Percentiles rank a stretch among this genome's conserved stretches.
phyloP scores from a whole-genome alignment of 1,139 yeast genomes.

The Blastobotrys raffinosifermentans region DNA sequence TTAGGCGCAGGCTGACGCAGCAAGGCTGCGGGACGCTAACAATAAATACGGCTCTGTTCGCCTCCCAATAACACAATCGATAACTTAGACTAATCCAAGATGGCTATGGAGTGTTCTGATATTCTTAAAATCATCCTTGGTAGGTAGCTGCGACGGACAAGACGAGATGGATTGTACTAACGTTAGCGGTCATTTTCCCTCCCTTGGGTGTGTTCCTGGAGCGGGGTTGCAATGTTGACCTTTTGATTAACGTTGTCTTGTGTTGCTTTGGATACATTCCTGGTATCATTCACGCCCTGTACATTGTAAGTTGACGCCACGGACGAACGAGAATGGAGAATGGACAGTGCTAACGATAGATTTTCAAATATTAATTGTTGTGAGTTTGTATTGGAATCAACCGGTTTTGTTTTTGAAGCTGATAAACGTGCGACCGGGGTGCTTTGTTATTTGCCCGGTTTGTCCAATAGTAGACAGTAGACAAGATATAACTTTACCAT shows the following conservation, averaged over 20 bases:
- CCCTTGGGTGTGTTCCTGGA: constrained; percentile 73
- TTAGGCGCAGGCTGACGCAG: no score
- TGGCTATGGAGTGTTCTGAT: constrained; percentile 34
- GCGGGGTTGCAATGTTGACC: constrained; percentile 52
- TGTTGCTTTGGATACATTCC: constrained; percentile 60
- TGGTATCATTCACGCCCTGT: constrained; percentile 57
- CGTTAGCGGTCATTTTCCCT: constrained; percentile 55
- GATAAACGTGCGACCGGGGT: no score
- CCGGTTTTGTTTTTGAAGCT: no score
- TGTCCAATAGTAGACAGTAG: no score
- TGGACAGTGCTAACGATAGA: constrained; percentile 4
- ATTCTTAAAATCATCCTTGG: constrained; percentile 53
- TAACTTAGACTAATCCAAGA: constrained; percentile 12
- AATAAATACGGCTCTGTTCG: constrained; percentile 2
- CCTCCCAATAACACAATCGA: neutral
- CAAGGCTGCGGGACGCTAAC: no score
- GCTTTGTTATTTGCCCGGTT: no score
- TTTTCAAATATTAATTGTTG: constrained; percentile 10
- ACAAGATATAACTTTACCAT: no score
- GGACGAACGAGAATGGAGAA: neutral
- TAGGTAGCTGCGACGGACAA: constrained; percentile 17
- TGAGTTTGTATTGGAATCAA: neutral
- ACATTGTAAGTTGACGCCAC: constrained; percentile 38
- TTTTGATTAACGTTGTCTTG: constrained; percentile 55
- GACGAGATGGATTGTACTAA: neutral